Conservation (phyloP, 805 yeast species). For the Starmerella scarabaei region DNA sequence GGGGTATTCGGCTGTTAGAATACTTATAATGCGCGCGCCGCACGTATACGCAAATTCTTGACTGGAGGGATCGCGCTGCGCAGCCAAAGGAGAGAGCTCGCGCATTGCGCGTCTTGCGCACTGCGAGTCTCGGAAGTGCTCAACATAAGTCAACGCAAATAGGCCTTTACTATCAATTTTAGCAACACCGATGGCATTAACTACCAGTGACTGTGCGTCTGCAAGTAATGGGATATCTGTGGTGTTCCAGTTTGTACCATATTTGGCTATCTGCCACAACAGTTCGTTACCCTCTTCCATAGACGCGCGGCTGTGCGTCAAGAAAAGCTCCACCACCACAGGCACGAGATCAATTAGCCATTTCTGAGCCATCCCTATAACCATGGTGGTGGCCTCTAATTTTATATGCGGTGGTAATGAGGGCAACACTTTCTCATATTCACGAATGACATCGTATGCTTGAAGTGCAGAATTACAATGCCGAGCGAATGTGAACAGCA, state of each 20-base stretch:
- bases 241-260: constrained; percentile 21
- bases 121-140: constrained; percentile 11
- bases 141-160: constrained; percentile 22
- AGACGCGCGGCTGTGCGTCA: constrained; percentile 6
- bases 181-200: constrained; percentile 13
- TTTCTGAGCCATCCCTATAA: constrained; percentile 17
- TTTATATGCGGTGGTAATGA: constrained; percentile 13
- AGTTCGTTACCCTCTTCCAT: constrained; percentile 20
- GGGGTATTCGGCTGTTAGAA: constrained; percentile 9
- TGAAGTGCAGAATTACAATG: constrained; percentile 16
- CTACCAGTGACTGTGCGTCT: constrained; percentile 22
- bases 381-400: constrained; percentile 17
- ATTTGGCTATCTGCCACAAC: constrained; percentile 23
- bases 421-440: constrained; percentile 14
- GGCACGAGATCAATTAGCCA: constrained; percentile 21
- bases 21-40: constrained; percentile 11
- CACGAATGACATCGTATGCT: constrained; percentile 20
- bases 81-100: constrained; percentile 3
- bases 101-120: constrained; percentile 10
- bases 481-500: constrained; percentile 22
- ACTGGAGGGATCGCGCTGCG: constrained; percentile 4
- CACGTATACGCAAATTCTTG: constrained; percentile 14
- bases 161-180: constrained; percentile 24
- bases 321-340: constrained; percentile 20
- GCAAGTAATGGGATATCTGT: constrained; percentile 16